Evolutionary conservation across 2,329 filamentous ascomycete genomes (phyloP), one percentile per base, ranked within the genome.

Genomic region (Trichoderma sp.): DNA sequence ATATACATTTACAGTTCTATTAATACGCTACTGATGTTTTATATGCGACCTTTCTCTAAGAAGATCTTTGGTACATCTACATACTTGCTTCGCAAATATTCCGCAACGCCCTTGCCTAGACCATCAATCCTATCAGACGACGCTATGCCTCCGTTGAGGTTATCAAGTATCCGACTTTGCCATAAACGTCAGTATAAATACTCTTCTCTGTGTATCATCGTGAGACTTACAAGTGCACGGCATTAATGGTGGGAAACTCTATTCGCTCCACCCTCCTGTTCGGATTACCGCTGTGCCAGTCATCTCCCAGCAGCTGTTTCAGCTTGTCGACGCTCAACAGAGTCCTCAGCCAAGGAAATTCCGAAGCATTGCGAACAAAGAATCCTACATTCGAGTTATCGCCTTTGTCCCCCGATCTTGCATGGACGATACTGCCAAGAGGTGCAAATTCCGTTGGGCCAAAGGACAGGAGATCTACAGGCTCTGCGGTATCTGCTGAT

Each of bases 311-410:
- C 3, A 82, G 68, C 30, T 76, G 75, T 30, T 78, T 76, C 54
- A 86, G 70, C 18, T 77, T 80, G 1, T 75, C 74, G 10, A 76
- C 73, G 0, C 78, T 83, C 72, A 86, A 74, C 5, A 83, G 55
- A 1, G 75, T 76, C 43, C 81, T 77, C 16, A 85, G 71, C 83
- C 83, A 84, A 5, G 81, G 77, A 71, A 80, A 85, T 71, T 84
- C 82, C 56, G 83, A 80, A 1, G 75, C 74, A 21, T 79, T 71
- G 5, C 80, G 75, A 5, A 83, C 81, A 71, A 82, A 87, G 70
- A 84, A 79, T 0, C 82, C 83, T 4, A 83, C 76, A 59, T 84
- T 84, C 37, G 77, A 78, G 71, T 84, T 80, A 0, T 78, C 77
- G 0, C 78, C 81, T 69, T 84, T 85, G 61, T 85, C 83, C 0